Base-by-base conservation (phyloP, 208 protist species). In the Trypanosoma caninum region DNA sequence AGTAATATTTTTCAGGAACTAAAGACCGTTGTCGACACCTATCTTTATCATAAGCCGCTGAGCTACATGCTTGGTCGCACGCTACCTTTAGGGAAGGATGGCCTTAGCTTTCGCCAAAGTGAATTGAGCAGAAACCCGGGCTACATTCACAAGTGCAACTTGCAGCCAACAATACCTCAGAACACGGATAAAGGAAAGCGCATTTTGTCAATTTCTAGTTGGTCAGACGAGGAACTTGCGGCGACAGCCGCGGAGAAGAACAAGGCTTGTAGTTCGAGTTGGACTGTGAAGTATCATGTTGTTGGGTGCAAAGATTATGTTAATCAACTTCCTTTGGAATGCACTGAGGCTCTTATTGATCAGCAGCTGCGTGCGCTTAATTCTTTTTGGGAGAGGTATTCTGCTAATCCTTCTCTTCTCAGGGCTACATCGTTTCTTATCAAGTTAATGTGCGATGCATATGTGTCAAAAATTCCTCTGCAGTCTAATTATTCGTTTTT, bases 371-470 rank as follows among this genome's bases (percentile, higher is more conserved):
- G 67, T 40, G 76, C 86, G 5, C 78, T 95, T 40, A 70, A 68
- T 23, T 73, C 78, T 25, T 90, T 88, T 59, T 88, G 78, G 60
- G 82, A 85, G 27, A 75, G 78, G 34, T 93, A 89, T 76, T 66
- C 69, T 18, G 82, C 60, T 4, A 89, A 90, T 69, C 67, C 73
- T 13, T 61, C 60, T 13, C 70, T 93, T 2, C 63, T 84, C n/a
- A 65, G 79, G 50, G 80, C 85, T 0, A 89, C 86, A 27, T 69
- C 71, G 1, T 89, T 93, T 61, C 68, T 95, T 14, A 82, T 90
- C 22, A 93, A 93, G 66, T 76, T 89, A 48, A 82, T 91, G 48
- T 95, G 86, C 58, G 86, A 93, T 55, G 77, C 74, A 10, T 93
- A 92, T 68, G 84, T 87, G 0, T 68, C 78, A 5, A 93, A 93